Evolutionary conservation across 192 early-diverging fungal species (phyloP), one percentile per base, ranked within the genome.

Genomic region (Paraglomus brasilianum): DNA sequence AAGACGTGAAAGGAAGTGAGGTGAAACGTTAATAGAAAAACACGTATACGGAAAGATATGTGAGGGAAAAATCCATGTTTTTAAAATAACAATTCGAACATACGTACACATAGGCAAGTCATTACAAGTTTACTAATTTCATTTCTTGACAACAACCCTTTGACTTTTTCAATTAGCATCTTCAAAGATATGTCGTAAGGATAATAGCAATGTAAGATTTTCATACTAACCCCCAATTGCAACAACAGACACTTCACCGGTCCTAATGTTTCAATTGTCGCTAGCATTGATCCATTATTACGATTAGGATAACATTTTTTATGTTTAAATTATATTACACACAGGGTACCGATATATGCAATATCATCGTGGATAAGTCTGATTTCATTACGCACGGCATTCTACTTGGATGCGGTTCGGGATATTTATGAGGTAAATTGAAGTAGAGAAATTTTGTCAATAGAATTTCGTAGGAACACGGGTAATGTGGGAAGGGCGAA

Each of bases 341-440:
- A 51, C 72, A 88, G 88, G 87, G 92, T 95, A 7, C 95, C 95
- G 5, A 83, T 97, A 30, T 97, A 94, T 70, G 92, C 90, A 24
- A 73, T 96, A 19, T 89, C 93, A 6, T 93, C 94, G 0, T 88
- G 89, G 74, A 82, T 85, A 2, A 86, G 86, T 9, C 78, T 98
- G 48, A 79, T 87, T 4, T 94, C 92, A n/a, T 74, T 85, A 17
- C 74, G 81, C 43, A 78, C 83, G 5, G 88, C 93, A 21, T 90
- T 92, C 60, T 96, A 93, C 64, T 85, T 96, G 5, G 95, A 98
- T 62, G 88, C 92, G 2, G 78, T 98, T 66, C 85, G 95, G 44
- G 95, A 97, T 62, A 85, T 97, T 7, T 97, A 97, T 71, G 95
- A 97, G 75, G 76, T 78, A 72, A 68, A 8, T 15, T 9, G 14